phyloP scores from a whole-genome alignment of 78 protist species.

The Speleostelium caveatum region DNA sequence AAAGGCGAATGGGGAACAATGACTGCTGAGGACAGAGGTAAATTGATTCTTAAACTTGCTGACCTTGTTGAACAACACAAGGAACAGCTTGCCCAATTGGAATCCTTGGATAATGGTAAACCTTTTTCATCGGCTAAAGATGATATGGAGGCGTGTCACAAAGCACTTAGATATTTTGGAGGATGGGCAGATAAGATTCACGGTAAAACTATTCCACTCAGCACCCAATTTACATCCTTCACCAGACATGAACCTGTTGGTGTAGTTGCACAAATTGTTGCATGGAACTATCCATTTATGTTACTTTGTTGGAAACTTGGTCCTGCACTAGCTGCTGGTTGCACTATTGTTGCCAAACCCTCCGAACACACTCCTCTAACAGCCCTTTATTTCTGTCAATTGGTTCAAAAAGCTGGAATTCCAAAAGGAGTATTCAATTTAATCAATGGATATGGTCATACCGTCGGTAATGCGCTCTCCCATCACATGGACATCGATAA shows the following conservation, averaged over 20 bases:
- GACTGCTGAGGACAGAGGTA: background rate
- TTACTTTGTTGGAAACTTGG: conserved; percentile 83
- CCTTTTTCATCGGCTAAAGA: conserved; percentile 6
- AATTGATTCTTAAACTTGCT: conserved; percentile 75
- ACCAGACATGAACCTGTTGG: conserved; percentile 84
- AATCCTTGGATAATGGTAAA: conserved; percentile 80
- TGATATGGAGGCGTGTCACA: conserved; percentile 40
- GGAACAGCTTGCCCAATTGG: conserved; percentile 63
- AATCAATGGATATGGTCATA: conserved; percentile 83
- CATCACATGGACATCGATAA: conserved; percentile 78
- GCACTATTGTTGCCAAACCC: conserved; percentile 90
- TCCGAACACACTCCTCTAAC: conserved; percentile 91
- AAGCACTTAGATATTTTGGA: conserved; percentile 81
- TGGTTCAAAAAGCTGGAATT: conserved; percentile 88
- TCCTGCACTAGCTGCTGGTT: conserved; percentile 93
- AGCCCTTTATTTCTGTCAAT: conserved; percentile 80
- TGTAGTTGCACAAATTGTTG: conserved; percentile 72
- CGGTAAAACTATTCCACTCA: conserved; percentile 7
- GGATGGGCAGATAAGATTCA: conserved; percentile 13
- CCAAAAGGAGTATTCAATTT: conserved; percentile 93
- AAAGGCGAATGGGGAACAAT: background rate
- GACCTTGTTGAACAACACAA: conserved; percentile 62
- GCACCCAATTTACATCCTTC: background rate
- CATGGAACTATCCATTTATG: conserved; percentile 87
- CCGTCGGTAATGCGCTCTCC: conserved; percentile 74